A percentile compares a stretch with the other conserved stretches of the same genome.
phyloP scores from a whole-genome alignment of 1,284 basidiomycete genomes.

The Schizopora paradoxa region DNA sequence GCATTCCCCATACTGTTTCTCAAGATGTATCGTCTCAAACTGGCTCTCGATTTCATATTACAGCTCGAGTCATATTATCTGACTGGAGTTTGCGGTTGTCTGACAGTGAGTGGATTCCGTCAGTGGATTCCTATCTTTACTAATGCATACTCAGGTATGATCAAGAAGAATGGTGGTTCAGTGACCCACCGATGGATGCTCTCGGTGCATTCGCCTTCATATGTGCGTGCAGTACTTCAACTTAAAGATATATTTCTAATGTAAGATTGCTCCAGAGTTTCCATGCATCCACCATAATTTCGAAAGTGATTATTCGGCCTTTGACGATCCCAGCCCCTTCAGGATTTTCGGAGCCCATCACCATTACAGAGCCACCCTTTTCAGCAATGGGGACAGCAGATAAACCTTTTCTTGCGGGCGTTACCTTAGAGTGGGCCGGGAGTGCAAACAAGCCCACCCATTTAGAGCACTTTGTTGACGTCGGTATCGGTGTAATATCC shows the following conservation, averaged over 20 bases:
- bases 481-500: constrained; percentile 28
- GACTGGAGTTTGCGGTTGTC: constrained; percentile 62
- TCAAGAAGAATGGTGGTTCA: constrained; percentile 31
- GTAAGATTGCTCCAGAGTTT: constrained; percentile 35
- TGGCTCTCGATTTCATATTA: constrained; percentile 60
- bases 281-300: constrained; percentile 49
- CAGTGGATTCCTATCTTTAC: constrained; percentile 10
- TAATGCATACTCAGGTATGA: constrained; percentile 29
- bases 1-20: constrained; percentile 3
- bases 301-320: constrained; percentile 43
- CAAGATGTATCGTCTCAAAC: constrained; percentile 16
- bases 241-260: constrained; percentile 12
- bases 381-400: constrained; percentile 49
- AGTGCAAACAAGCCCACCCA: constrained; percentile 36
- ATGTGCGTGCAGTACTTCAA: constrained; percentile 40
- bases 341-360: constrained; percentile 30
- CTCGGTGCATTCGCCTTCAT: constrained; percentile 60
- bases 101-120: constrained; percentile 36
- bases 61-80: constrained; percentile 52
- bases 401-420: constrained; percentile 56
- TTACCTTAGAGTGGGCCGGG: constrained; percentile 50
- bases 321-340: constrained; percentile 37
- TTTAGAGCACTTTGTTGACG: constrained; percentile 74
- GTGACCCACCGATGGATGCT: constrained; percentile 68
- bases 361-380: constrained; percentile 49